Base-by-base conservation (phyloP, 1,284 basidiomycete species). In the Ganoderma lingzhi region DNA sequence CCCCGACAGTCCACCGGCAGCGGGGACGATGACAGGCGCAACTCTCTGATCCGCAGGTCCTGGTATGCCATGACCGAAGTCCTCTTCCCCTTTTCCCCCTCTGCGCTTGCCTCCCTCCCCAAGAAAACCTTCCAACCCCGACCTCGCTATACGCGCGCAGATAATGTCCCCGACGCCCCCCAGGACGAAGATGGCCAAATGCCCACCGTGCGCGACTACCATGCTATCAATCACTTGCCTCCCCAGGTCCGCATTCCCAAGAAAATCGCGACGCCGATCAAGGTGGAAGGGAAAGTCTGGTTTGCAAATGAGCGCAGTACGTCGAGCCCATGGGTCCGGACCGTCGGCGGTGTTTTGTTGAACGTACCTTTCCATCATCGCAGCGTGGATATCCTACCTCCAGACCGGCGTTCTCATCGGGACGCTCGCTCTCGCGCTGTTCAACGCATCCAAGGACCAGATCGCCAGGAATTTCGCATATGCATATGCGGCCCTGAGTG, bases 271-370 rank as follows among this genome's bases (percentile, higher is more conserved):
- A 95, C 96, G 0, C 93, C 96, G 0, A 88, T 99, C 75, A 93
- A 93, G 74, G 95, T 99, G 48, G 97, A 99, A 81, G 94, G 93
- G 41, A 99, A 99, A 79, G 97, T 99, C 55, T 99, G 97, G 94
- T 98, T 99, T 82, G 97, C 98, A 8, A 98, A 99, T 80, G 98
- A 99, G 82, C 86, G 98, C 75, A 99, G 94, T 95, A 41, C 41
- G 59, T 61, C 59, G 19, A 23, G 63, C 32, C 10, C 37, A 3
- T 17, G 17, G 28, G 28, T 17, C n/a, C 48, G 8, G 51, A 42
- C n/a, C 32, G 48, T 19, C n/a, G 5, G 10, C n/a, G 37, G 35
- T 32, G 48, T 9, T 9, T 63, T n/a, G 32, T 45, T 51, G 9
- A 19, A 56, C 62, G 48, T 35, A 35, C 8, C 45, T 73, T 59